Conservation (phyloP, 345 rosid genomes). For the Arabidopsis thaliana region TAIR10.1 NC_003071.7:13047001-13047500, state of each 20-base stretch:
- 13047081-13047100: conserved; percentile 78
- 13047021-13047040: conserved; percentile 72
- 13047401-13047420: not conserved
- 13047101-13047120: conserved; percentile 87
- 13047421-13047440: conserved; percentile 32
- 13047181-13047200: conserved; percentile 5
- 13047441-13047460: conserved; percentile 95
- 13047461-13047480: conserved; percentile 93
- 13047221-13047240: conserved; percentile 83
- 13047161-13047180: conserved; percentile 25
- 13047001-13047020: conserved; percentile 75
- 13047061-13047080: conserved; percentile 70
- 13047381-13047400: not conserved
- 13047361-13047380: conserved; percentile 55
- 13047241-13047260: conserved; percentile 89
- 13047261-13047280: conserved; percentile 86
- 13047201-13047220: conserved; percentile 52
- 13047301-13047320: conserved; percentile 87
- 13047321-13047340: conserved; percentile 94
- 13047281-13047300: conserved; percentile 80
- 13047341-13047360: conserved; percentile 90
- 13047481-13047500: conserved; percentile 96
- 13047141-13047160: conserved; percentile 58
- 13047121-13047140: conserved; percentile 98
- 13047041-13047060: conserved; percentile 80